Conservation (phyloP, 2,329 filamentous ascomycete genomes). For the Paraconiothyrium brasiliense region DNA sequence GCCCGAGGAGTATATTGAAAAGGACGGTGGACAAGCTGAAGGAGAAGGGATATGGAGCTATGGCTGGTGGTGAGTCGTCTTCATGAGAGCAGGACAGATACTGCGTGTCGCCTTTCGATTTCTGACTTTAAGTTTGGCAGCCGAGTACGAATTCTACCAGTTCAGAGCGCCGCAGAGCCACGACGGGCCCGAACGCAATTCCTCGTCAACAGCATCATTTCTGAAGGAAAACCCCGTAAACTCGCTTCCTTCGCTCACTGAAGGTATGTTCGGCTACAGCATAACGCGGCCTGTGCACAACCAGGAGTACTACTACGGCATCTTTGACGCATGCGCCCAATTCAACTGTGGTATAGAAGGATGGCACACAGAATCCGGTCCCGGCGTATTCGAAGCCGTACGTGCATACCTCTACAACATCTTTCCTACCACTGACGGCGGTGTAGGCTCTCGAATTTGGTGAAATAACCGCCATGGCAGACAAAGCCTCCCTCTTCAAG, state of each 20-base stretch:
- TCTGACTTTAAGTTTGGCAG: constrained; percentile 57
- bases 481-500: constrained; percentile 93
- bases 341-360: constrained; percentile 88
- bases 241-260: constrained; percentile 80
- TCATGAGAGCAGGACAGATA: constrained; percentile 19
- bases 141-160: constrained; percentile 95
- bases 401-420: constrained; percentile 25
- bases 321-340: constrained; percentile 80
- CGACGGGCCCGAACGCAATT: constrained; percentile 64
- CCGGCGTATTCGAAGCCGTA: constrained; percentile 92
- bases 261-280: constrained; percentile 97
- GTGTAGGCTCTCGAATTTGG: constrained; percentile 83
- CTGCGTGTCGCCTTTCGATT: constrained; percentile 30
- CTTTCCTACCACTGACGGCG: constrained; percentile 5
- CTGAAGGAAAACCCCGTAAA: constrained; percentile 77
- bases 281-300: constrained; percentile 88
- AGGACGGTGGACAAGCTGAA: constrained; percentile 73
- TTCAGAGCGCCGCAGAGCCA: constrained; percentile 73
- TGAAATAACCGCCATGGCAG: constrained; percentile 88
- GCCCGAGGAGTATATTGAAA: constrained; percentile 79
- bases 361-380: constrained; percentile 95
- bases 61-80: constrained; percentile 79
- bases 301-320: constrained; percentile 89
- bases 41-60: constrained; percentile 76
- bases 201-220: constrained; percentile 76